Conservation (phyloP, 2,329 filamentous ascomycete species). For the Fusarium sublunatum region DNA sequence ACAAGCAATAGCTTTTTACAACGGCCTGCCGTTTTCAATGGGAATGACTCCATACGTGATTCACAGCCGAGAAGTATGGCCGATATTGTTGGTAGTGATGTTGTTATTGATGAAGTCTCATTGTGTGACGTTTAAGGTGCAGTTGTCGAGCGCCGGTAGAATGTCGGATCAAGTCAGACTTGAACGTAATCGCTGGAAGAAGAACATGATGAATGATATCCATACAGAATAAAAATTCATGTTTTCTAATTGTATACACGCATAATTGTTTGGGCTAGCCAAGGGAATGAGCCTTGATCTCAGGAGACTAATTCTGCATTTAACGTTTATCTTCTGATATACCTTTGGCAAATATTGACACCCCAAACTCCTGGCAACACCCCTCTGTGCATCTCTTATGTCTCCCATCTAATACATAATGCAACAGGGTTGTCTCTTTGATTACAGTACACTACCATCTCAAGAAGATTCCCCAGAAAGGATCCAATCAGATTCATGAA, state of each 20-base stretch:
- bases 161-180: constrained; percentile 19
- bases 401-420: constrained; percentile 28
- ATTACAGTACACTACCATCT: constrained; percentile 36
- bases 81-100: background rate
- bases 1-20: background rate
- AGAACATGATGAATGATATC: too few species aligned
- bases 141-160: constrained; percentile 23
- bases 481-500: constrained; percentile 10
- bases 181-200: background rate
- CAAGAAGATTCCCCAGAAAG: constrained; percentile 9
- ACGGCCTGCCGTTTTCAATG: background rate
- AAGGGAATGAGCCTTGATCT: background rate
- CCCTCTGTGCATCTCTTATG: constrained; percentile 41
- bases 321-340: background rate
- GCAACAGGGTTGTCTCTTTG: constrained; percentile 31
- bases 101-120: background rate
- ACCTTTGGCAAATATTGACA: constrained; percentile 18
- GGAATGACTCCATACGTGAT: background rate
- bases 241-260: background rate
- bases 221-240: background rate
- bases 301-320: constrained; percentile 2
- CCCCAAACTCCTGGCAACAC: constrained; percentile 42
- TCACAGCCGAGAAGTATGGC: background rate
- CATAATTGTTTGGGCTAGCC: background rate
- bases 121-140: constrained; percentile 24